A percentile compares a stretch with the other conserved stretches of the same genome.
Evolutionary conservation across 805 yeast genomes (phyloP).

Genomic region (Monosporozyma servazzii): DNA sequence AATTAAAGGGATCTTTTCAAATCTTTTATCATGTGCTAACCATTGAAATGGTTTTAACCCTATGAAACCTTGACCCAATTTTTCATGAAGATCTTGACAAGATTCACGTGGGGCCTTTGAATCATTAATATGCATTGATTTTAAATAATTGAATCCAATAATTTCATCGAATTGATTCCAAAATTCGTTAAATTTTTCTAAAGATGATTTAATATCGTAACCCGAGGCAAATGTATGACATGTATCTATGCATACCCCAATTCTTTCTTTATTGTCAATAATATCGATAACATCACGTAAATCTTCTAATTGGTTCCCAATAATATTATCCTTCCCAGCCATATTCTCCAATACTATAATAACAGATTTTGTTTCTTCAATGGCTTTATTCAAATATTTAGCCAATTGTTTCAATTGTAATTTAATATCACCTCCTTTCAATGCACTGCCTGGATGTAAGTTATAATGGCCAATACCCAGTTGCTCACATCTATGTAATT

Average conservation of each 20-base stretch:
- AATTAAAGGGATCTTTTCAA: constrained; percentile 65
- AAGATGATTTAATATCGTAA: constrained; percentile 59
- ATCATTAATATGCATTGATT: constrained; percentile 84
- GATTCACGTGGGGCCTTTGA: constrained; percentile 91
- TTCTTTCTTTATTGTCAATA: constrained; percentile 71
- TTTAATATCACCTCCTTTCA: constrained; percentile 53
- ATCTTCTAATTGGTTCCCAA: constrained; percentile 77
- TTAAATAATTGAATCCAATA: constrained; percentile 66
- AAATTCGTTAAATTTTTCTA: constrained; percentile 49
- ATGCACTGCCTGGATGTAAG: constrained; percentile 86
- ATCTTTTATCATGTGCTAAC: constrained; percentile 56
- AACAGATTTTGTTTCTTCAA: constrained; percentile 62
- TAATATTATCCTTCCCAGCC: constrained; percentile 94
- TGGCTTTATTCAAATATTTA: constrained; percentile 68
- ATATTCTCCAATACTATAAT: constrained; percentile 88
- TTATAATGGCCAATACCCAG: constrained; percentile 80
- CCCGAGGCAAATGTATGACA: constrained; percentile 98
- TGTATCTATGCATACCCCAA: constrained; percentile 96
- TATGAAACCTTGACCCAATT: constrained; percentile 78
- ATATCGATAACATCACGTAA: constrained; percentile 61
- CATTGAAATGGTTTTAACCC: constrained; percentile 75
- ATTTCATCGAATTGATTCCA: constrained; percentile 68
- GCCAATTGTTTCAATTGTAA: constrained; percentile 66
- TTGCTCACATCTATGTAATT: constrained; percentile 76
- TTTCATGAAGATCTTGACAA: constrained; percentile 84